A percentile compares a stretch with the other conserved stretches of the same genome.
phyloP scores from a whole-genome alignment of 306 rosid genomes.

The Pterocarpus macrocarpus region DNA sequence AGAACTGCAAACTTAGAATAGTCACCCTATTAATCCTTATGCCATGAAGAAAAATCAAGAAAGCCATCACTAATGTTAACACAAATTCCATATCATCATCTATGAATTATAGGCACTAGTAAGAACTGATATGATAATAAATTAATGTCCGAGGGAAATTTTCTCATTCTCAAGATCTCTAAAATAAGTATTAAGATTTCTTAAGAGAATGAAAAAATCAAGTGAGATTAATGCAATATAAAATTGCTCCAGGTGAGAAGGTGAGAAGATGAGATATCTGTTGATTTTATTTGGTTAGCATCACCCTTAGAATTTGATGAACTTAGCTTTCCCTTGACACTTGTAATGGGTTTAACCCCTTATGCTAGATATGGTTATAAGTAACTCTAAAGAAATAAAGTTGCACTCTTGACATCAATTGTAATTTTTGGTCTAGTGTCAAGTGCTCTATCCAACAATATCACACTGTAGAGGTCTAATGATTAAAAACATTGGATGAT shows the following conservation, averaged over 20 bases:
- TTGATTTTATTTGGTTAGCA: too few species aligned
- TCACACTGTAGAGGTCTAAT: slow-evolving; percentile 26
- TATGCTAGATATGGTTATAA: too few species aligned
- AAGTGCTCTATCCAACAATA: background rate
- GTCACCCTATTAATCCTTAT: slow-evolving; percentile 8
- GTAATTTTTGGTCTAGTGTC: too few species aligned
- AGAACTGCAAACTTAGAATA: slow-evolving; percentile 23
- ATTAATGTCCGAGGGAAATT: background rate
- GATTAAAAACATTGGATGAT: slow-evolving; percentile 16
- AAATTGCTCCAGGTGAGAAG: background rate
- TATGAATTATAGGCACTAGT: background rate
- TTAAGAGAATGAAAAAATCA: background rate
- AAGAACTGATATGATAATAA: background rate
- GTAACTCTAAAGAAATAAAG: too few species aligned
- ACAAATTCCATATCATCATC: slow-evolving; percentile 18
- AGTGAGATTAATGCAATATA: background rate
- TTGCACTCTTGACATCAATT: too few species aligned
- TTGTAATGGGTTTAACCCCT: too few species aligned
- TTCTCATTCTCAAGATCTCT: slow-evolving; percentile 5
- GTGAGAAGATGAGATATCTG: background rate
- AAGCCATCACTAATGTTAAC: slow-evolving; percentile 4
- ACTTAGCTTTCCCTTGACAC: too few species aligned
- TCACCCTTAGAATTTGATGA: too few species aligned
- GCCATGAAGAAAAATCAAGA: background rate
- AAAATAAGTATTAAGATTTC: slow-evolving; percentile 17